Evolutionary conservation across 2,329 filamentous ascomycete species (phyloP), one percentile per base, ranked within the genome.

Genomic region (Alternaria ventricosa): DNA sequence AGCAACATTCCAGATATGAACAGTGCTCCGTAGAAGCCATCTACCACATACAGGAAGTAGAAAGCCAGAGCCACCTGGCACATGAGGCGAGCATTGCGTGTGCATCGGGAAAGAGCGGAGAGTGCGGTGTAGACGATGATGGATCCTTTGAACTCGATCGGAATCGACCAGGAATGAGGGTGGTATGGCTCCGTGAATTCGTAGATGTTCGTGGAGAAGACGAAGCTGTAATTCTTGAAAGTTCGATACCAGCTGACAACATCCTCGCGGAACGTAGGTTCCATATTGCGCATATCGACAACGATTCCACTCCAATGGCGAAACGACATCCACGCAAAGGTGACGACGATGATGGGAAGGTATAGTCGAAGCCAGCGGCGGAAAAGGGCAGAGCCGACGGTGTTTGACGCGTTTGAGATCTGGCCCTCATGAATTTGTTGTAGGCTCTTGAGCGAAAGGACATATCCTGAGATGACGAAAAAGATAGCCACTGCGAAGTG

Each of bases 1-100:
- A 80, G 70, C n/a, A 79, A 54, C 71, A 77, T 76, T 60, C 79
- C 79, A 13, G 70, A 61, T 55, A 79, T 72, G 64, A 81, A 80
- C 9, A 81, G 58, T 11, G 77, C 72, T 28, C 86, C 87, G 72
- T 87, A 88, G 78, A 84, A 87, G 23, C 88, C 89, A 73, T 92
- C 90, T 4, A 84, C 85, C 55, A 92, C 84, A 75, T 90, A 91
- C 73, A 92, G 81, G 72, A 90, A 91, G 78, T 92, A 92, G 66
- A 83, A 81, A 20, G 88, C 84, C 11, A 92, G 80, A 1, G 74
- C 84, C 1, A 82, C 50, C 69, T 88, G 79, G 71, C 85, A 86
- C 75, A 81, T 82, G 0, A 91, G 81, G 13, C 90, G 85, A 4
- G 86, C 84, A 58, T 84, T 86, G 23, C 79, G 81, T 0, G 85